Base-by-base conservation (phyloP, 2,329 filamentous ascomycete genomes). In the Sporothrix brasiliensis region DNA sequence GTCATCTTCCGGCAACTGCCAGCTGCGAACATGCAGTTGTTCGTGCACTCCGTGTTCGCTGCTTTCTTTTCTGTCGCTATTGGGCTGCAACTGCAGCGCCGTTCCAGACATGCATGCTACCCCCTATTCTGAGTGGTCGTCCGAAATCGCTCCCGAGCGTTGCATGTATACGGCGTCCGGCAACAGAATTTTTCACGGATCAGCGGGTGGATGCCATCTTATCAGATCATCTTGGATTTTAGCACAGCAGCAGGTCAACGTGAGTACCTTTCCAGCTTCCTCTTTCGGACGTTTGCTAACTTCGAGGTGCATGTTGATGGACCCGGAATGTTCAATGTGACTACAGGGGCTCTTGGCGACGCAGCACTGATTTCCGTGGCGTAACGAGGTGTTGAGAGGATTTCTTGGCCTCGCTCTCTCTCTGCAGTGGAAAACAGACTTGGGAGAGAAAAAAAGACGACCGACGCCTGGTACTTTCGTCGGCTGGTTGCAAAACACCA, bases 141-240 rank as follows among this genome's bases (percentile, higher is more conserved):
- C 67, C 69, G 67, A 69, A 69, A 47, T 69, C 67, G 67, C 67
- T 41, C 27, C 54, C n/a, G 24, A 19, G 13, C 24, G 65, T 24
- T 70, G 72, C 71, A 75, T 74, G 34, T 65, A 58, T 14, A 21
- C 41, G 30, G 24, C 27, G 39, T 60, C 53, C 67, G 27, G 53
- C 67, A 44, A 53, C 30, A 14, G 21, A 47, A 50, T 65, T 60
- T 47, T 56, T 60, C 39, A 58, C 67, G 24, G 67, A 61, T 52
- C 67, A 69, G 44, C 53, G 54, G 34, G n/a, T 27, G 56, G 39
- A 56, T 61, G 54, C 71, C 71, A 76, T 76, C 73, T 74, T 74
- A 74, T 75, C 73, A 74, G 74, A 75, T 75, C 74, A 75, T 75
- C 73, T 52, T n/a, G 47, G 2, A 41, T 14, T 21, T 13, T 13